A percentile compares a stretch with the other conserved stretches of the same genome.
These are phyloP conservation scores for Phyllosticta citriasiana DNA, from an alignment of 2,329 filamentous ascomycete species.

Conservation along the genomic window DNA sequence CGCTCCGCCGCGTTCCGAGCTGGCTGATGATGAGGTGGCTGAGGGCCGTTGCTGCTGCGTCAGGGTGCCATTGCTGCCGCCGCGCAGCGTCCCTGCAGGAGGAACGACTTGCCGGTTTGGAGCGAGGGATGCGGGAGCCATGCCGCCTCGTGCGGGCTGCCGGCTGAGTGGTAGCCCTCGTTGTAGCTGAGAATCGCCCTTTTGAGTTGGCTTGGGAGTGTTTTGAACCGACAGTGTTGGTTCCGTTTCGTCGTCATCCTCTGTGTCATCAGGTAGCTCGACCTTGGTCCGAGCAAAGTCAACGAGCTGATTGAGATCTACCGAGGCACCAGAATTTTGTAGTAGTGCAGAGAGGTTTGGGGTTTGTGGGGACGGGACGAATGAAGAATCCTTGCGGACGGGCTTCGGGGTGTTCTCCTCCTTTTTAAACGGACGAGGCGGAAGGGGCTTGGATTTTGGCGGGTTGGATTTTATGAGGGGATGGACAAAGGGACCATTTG, in stretches of 20 bases:
- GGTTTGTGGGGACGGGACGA: conserved; percentile 29
- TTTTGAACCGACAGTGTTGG: background rate
- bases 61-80: background rate
- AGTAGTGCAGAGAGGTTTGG: conserved; percentile 33
- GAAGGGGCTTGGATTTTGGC: conserved; percentile 7
- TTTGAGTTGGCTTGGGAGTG: conserved; percentile 18
- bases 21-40: background rate
- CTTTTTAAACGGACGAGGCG: conserved; percentile 7
- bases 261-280: conserved; percentile 25
- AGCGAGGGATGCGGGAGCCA: conserved; percentile 20
- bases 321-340: conserved; percentile 32
- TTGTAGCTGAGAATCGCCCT: background rate
- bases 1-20: conserved; percentile 2
- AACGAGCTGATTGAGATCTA: conserved; percentile 28
- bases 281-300: conserved; percentile 27
- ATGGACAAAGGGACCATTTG: conserved; percentile 25
- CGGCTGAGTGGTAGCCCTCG: conserved; percentile 4
- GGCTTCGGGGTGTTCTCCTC: background rate
- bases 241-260: conserved; percentile 20
- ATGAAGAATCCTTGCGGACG: conserved; percentile 14
- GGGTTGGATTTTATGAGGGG: conserved; percentile 18
- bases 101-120: background rate
- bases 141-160: conserved; percentile 15
- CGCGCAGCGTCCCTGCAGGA: background rate
- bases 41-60: background rate